Evolutionary conservation across 2,329 filamentous ascomycete species (phyloP).

Genomic region (Aureobasidium zeae): DNA sequence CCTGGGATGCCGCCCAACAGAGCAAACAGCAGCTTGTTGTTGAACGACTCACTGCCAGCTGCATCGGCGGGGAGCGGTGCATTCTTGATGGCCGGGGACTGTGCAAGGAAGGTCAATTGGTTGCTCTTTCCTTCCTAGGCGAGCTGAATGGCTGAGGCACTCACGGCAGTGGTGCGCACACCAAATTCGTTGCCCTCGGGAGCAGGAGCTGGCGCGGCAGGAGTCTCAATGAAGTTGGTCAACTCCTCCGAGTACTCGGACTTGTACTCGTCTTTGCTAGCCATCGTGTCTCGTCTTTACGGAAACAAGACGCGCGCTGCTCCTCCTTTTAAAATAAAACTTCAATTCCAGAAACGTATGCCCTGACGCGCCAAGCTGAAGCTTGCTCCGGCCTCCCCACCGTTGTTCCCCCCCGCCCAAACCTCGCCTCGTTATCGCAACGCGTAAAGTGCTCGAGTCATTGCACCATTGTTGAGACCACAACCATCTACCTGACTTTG

Average conservation of each 20-base stretch:
- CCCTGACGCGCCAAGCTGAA: slow-evolving; percentile 9
- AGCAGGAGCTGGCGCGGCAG: slow-evolving; percentile 44
- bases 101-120: slow-evolving; percentile 18
- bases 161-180: slow-evolving; percentile 52
- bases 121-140: too few relatives aligned
- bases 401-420: too few relatives aligned
- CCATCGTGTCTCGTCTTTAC: slow-evolving; percentile 9
- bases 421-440: too few relatives aligned
- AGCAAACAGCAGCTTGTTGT: slow-evolving; percentile 65
- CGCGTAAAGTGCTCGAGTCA: too few relatives aligned
- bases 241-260: slow-evolving; percentile 38
- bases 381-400: background rate
- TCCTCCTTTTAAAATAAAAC: slow-evolving; percentile 13
- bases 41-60: slow-evolving; percentile 76
- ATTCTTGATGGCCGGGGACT: slow-evolving; percentile 90
- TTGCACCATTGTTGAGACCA: too few relatives aligned
- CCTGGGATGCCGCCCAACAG: slow-evolving; percentile 62
- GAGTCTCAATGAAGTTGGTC: slow-evolving; percentile 61
- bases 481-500: too few relatives aligned
- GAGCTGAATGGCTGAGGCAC: too few relatives aligned
- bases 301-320: background rate
- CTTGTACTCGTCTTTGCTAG: slow-evolving; percentile 9
- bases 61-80: slow-evolving; percentile 85
- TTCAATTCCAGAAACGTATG: slow-evolving; percentile 11
- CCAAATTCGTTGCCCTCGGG: slow-evolving; percentile 48